phyloP scores from a whole-genome alignment of 1,139 yeast genomes.

The Candida dubliniensis region DNA sequence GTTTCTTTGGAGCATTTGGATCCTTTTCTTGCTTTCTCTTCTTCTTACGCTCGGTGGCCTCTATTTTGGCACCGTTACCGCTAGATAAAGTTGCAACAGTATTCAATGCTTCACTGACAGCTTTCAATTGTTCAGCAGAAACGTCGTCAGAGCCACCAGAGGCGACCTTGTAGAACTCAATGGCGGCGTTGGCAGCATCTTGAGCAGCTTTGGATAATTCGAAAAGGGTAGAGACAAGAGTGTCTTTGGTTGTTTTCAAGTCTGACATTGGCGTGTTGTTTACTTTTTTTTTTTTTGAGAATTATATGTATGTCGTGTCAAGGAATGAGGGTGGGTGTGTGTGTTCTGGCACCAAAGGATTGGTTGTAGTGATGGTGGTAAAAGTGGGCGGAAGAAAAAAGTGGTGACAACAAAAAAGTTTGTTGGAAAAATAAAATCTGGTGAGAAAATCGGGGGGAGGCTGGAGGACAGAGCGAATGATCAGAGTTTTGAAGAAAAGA shows the following conservation, averaged over 20 bases:
- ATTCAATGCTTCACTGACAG: conserved; percentile 28
- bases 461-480: conserved; percentile 5
- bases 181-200: conserved; percentile 67
- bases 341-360: conserved; percentile 5
- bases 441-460: conserved; percentile 6
- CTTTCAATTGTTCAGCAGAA: conserved; percentile 34
- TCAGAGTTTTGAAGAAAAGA: conserved; percentile 5
- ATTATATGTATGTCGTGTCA: neutral
- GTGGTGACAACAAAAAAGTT: conserved; percentile 3
- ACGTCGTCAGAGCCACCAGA: conserved; percentile 26
- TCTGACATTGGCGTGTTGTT: conserved; percentile 27
- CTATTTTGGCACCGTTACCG: conserved; percentile 22
- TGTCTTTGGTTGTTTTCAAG: conserved; percentile 42
- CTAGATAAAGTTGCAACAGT: conserved; percentile 18
- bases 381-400: conserved; percentile 5
- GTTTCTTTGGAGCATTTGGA: conserved; percentile 65
- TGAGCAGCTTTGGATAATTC: conserved; percentile 80
- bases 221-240: conserved; percentile 73
- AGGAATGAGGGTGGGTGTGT: conserved; percentile 2
- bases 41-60: conserved; percentile 23
- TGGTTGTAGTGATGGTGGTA: conserved; percentile 7
- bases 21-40: conserved; percentile 54
- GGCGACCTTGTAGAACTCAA: conserved; percentile 66
- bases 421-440: neutral
- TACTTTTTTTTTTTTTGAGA: conserved; percentile 3